Evolutionary conservation across 1,284 basidiomycete genomes (phyloP), one percentile per base, ranked within the genome.

Genomic region (Puccinia brachypodii): DNA sequence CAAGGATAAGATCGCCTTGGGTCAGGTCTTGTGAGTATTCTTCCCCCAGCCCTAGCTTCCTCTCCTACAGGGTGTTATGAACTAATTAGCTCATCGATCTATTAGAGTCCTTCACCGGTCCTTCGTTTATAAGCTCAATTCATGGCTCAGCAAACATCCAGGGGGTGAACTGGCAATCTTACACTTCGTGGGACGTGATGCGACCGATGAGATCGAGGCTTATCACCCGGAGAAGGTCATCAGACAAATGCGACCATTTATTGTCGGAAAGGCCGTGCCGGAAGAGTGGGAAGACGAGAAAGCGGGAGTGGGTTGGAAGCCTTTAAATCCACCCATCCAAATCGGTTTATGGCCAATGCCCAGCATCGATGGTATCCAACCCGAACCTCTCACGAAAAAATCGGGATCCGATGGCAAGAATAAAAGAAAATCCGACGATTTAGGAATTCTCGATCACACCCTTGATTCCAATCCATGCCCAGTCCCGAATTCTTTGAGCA

Each of bases 161-260:
- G 97, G 96, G 62, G 96, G 96, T 77, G 88, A 91, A 16, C 91
- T 98, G 71, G 90, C 95, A 25, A 91, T 99, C 83, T 91, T 97
- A 38, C 97, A 99, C 88, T 98, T 96, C 85, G 92, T 98, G 42
- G 97, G 97, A 2, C 90, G 96, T 74, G 96, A 99, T 86, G 96
- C 95, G 0, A 91, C 92, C 2, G 94, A 97, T 88, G 96, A 99
- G 87, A 93, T 98, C 68, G 91, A 94, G 83, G 96, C 94, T 14
- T 98, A 95, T 88, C 96, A 99, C 86, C 89, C 89, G 0, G 90
- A 91, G 44, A 87, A 89, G 75, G 92, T 94, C 60, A 84, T 89
- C 38, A 88, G 88, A 33, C 88, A 90, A 68, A 91, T 99, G 86
- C 88, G 88, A 31, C 89, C 89, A 42, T 98, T 93, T 87, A 90